Evolutionary conservation across 179 eudicot genomes (phyloP).

Genomic region (Heliamphora pulchella): DNA sequence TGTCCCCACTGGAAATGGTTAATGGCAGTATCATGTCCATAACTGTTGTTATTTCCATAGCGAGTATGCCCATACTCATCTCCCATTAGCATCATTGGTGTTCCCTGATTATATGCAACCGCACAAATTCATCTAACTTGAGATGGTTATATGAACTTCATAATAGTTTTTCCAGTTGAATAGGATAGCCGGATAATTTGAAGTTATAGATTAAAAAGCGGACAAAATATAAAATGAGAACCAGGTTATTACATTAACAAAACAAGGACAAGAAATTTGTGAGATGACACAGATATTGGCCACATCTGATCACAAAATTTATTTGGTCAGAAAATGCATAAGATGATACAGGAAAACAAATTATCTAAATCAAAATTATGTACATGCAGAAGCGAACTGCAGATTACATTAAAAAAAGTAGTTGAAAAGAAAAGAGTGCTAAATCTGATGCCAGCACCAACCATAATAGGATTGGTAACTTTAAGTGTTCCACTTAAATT

Average conservation of each 20-base stretch:
- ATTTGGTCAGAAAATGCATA: background rate
- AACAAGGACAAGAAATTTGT: background rate
- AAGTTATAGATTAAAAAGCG: background rate
- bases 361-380: background rate
- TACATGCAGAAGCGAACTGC: background rate
- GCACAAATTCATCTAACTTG: background rate
- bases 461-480: background rate
- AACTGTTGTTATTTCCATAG: slow-evolving; percentile 91
- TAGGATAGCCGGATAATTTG: background rate
- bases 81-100: slow-evolving; percentile 99
- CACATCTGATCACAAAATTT: background rate
- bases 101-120: slow-evolving; percentile 47
- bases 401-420: no score
- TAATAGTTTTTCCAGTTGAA: background rate
- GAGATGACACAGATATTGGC: background rate
- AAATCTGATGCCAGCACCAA: background rate
- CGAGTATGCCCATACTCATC: slow-evolving; percentile 98
- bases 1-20: slow-evolving; percentile 93
- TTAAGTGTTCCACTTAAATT: background rate
- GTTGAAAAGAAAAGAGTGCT: background rate
- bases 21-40: slow-evolving; percentile 82
- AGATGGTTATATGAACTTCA: background rate
- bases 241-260: background rate
- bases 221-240: background rate
- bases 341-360: background rate